Conservation (phyloP, 148 eudicot genomes). For the Chenopodium formosanum region DNA sequence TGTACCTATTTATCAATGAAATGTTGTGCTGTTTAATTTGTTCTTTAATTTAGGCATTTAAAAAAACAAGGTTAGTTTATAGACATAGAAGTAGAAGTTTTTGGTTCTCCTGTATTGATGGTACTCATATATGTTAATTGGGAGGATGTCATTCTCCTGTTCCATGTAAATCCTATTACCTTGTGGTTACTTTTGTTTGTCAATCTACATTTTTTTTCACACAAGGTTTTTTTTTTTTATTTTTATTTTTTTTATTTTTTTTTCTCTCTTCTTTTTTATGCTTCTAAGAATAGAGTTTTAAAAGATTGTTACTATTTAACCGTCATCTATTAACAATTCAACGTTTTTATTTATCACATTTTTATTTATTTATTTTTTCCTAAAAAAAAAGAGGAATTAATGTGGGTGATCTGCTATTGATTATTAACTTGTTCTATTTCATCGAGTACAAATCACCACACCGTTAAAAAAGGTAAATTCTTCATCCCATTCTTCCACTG, state of each 20-base stretch:
- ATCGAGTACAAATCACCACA: background rate
- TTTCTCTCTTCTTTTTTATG: too few species aligned
- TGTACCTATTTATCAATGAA: background rate
- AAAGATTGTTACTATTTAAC: background rate
- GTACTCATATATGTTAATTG: background rate
- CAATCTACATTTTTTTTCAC: background rate
- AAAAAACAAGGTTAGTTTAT: background rate
- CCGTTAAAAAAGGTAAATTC: background rate
- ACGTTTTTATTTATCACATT: background rate
- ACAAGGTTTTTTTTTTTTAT: too few species aligned
- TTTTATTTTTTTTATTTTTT: too few species aligned
- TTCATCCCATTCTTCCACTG: background rate
- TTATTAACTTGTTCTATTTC: background rate
- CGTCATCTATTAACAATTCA: background rate
- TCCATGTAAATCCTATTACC: conserved; percentile 1
- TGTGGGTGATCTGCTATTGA: background rate
- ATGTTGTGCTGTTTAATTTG: background rate
- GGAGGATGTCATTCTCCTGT: conserved; percentile 1
- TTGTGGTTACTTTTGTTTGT: background rate
- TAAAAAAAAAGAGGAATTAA: background rate
- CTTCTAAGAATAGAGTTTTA: too few species aligned
- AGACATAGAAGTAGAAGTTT: background rate
- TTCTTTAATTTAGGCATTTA: background rate
- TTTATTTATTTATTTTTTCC: background rate
- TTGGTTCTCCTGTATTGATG: background rate